Percentiles rank a stretch among this genome's conserved stretches.
Evolutionary conservation across 345 rosid genomes (phyloP).

Genomic region (Mallotus nudiflorus): DNA sequence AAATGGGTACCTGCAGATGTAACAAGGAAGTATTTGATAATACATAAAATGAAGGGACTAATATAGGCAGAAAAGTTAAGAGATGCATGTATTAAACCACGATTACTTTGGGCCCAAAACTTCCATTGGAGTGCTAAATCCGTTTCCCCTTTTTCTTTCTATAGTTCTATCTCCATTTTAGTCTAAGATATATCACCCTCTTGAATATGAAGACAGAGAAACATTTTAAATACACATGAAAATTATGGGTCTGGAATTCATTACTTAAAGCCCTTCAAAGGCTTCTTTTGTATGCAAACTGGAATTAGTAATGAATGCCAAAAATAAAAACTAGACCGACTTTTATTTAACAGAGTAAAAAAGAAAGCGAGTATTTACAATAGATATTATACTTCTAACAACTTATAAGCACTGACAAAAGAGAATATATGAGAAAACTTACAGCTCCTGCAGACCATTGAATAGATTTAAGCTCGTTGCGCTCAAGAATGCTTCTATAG

Average conservation of each 20-base stretch:
- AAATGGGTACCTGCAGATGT: neutral
- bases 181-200: neutral
- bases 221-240: neutral
- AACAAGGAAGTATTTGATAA: neutral
- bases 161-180: neutral
- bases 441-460: conserved; percentile 86
- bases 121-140: no score
- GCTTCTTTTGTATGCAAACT: neutral
- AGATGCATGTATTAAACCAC: neutral
- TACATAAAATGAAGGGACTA: neutral
- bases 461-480: conserved; percentile 63
- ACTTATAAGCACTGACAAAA: conserved; percentile 2
- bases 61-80: neutral
- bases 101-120: no score
- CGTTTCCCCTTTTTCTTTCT: neutral
- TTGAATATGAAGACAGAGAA: neutral
- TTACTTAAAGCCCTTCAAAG: neutral
- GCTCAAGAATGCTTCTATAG: conserved; percentile 76
- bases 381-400: neutral
- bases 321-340: neutral
- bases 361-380: neutral
- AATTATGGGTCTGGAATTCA: neutral
- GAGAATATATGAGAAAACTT: conserved; percentile 31
- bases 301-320: neutral
- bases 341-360: neutral